Base-by-base conservation (phyloP, 352 stramenopile genomes). In the Globisporangium uncinulatum region DNA sequence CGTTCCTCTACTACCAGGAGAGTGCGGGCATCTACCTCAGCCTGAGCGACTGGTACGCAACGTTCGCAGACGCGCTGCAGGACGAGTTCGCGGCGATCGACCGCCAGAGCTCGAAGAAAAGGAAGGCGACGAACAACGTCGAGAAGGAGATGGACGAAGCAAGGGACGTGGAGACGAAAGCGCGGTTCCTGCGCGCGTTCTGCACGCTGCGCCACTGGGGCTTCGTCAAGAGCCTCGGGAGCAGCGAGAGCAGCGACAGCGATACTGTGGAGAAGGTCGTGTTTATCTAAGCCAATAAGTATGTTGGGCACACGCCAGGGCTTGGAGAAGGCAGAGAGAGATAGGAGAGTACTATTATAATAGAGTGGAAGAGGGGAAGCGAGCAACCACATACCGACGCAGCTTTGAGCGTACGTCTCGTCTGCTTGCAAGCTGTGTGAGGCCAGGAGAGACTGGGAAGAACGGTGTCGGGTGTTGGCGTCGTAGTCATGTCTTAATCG, bases 241-340 rank as follows among this genome's bases (percentile, higher is more conserved):
- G 53, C 20, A 69, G 74, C 54, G 65, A 88, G 42, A 65, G 81
- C 43, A 45, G 54, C 14, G 71, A 82, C 43, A 70, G 87, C 34
- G 73, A 89, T 52, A 55, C 73, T 20, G 64, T 92, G n/a, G 75
- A 91, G 58, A 93, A 93, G 62, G 59, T 87, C 13, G 78, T 93
- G 31, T 93, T 93, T 54, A 77, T 93, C 51, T 93, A 74, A 39
- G 34, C 6, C 9, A 19, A 5, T n/a, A 19, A 17, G 6, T 29
- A 29, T 29, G 24, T 29, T 4, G 4, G 24, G 4, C 24, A 29
- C 24, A 29, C 24, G 24, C 24, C 24, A 29, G 37, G 14, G 43
- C 7, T 49, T 39, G 43, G 31, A 45, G 53, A 32, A 41, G 32
- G 31, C 17, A 20, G n/a, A 29, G 24, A 29, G 24, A 29, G 24